phyloP scores from a whole-genome alignment of 129 eudicot species.

The Centaurea solstitialis region DNA sequence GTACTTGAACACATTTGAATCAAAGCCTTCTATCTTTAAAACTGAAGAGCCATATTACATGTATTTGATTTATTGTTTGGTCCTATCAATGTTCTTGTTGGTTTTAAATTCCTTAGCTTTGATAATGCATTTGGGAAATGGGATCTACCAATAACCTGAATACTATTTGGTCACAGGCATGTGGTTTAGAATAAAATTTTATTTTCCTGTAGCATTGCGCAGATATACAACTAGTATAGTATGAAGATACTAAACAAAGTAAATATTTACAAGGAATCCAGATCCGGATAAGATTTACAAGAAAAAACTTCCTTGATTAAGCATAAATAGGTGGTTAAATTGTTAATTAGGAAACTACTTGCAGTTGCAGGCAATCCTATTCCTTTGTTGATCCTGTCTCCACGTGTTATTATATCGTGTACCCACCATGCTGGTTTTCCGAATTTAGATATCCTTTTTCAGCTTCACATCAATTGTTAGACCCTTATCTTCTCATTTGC shows the following conservation, averaged over 20 bases:
- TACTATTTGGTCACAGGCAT: neutral
- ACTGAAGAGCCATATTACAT: neutral
- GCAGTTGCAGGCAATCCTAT: neutral
- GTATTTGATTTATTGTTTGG: neutral
- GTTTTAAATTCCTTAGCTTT: neutral
- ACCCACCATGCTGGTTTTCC: neutral
- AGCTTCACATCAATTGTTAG: neutral
- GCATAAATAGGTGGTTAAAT: no score
- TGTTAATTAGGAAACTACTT: no score
- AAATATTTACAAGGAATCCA: no score
- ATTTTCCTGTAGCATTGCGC: neutral
- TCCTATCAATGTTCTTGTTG: neutral
- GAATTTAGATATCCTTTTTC: neutral
- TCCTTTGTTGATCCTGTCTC: neutral
- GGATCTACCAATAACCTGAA: neutral
- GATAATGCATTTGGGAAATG: neutral
- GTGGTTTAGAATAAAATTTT: neutral
- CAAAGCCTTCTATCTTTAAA: neutral
- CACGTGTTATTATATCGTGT: neutral
- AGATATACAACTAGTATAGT: neutral
- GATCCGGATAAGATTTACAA: no score
- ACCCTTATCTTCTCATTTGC: neutral
- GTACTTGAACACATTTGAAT: no score
- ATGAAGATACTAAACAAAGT: no score
- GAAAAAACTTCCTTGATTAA: no score